These are phyloP conservation scores for Neopestalotiopsis sp. DNA, from an alignment of 2,329 filamentous ascomycete genomes.

Conservation along the genomic window DNA sequence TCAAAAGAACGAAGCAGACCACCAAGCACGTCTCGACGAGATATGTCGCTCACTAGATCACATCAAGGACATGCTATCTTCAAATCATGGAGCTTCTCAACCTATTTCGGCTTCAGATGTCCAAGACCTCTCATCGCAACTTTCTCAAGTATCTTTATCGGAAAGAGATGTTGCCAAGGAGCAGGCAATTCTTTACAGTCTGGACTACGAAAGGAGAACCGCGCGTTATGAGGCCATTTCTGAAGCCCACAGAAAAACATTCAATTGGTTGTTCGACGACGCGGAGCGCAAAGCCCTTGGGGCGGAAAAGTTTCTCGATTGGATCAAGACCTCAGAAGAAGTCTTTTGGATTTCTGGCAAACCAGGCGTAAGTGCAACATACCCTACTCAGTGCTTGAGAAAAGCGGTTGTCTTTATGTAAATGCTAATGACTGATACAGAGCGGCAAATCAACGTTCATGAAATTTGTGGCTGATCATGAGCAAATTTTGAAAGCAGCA, in stretches of 20 bases:
- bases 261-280: slow-evolving; percentile 26
- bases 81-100: background rate
- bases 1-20: background rate
- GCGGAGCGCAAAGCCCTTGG: slow-evolving; percentile 7
- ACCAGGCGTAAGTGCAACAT: slow-evolving; percentile 20
- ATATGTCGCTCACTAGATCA: background rate
- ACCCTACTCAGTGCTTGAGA: background rate
- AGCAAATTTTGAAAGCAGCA: background rate
- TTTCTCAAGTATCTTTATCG: background rate
- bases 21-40: background rate
- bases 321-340: background rate
- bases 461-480: slow-evolving; percentile 25
- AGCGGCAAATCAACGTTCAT: slow-evolving; percentile 32
- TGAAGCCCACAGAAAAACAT: slow-evolving; percentile 25
- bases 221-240: slow-evolving; percentile 23
- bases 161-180: slow-evolving; percentile 21
- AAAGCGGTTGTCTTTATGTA: background rate
- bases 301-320: slow-evolving; percentile 33
- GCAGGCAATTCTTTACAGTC: slow-evolving; percentile 25
- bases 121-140: background rate
- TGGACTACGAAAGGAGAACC: slow-evolving; percentile 21
- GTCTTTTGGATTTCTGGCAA: slow-evolving; percentile 31
- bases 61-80: background rate
- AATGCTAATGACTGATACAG: background rate
- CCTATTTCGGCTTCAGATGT: background rate